phyloP scores from a whole-genome alignment of 2,329 filamentous ascomycete genomes.

The Knufia petricola region DNA sequence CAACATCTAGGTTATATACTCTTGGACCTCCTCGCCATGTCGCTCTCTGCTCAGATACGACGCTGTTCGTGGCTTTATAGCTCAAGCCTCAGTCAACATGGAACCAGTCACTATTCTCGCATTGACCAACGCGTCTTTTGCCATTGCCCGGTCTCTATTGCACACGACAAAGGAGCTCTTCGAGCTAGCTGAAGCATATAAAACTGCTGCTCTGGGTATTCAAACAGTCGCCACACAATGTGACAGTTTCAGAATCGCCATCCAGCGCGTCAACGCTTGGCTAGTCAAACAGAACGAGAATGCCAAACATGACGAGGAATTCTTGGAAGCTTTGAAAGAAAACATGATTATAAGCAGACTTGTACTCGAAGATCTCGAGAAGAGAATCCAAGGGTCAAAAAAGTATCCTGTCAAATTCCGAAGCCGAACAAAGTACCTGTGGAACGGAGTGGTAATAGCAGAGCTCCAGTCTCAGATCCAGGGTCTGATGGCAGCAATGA shows the following conservation, averaged over 20 bases:
- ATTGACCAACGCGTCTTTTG: slow-evolving; percentile 1
- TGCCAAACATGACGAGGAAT: slow-evolving; percentile 1
- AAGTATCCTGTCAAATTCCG: slow-evolving; percentile 7
- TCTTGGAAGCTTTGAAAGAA: neutral
- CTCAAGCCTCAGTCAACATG: neutral
- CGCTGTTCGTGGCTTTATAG: neutral
- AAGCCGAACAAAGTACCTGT: slow-evolving; percentile 4
- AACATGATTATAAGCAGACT: neutral
- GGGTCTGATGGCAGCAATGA: slow-evolving; percentile 3
- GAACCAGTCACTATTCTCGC: neutral
- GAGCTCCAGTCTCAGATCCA: slow-evolving; percentile 8
- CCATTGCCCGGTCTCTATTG: slow-evolving; percentile 1
- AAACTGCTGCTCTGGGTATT: slow-evolving; percentile 6
- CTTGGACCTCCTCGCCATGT: neutral
- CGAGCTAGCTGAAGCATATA: slow-evolving; percentile 6
- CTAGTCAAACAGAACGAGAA: slow-evolving; percentile 2
- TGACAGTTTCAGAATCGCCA: slow-evolving; percentile 3
- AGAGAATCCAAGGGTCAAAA: neutral
- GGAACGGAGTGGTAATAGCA: slow-evolving; percentile 3
- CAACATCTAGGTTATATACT: neutral
- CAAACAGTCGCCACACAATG: slow-evolving; percentile 6
- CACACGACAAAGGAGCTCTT: slow-evolving; percentile 8
- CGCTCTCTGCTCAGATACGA: neutral
- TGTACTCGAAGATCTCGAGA: slow-evolving; percentile 3
- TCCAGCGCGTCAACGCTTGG: slow-evolving; percentile 5